Evolutionary conservation across 352 stramenopile genomes (phyloP), one percentile per base, ranked within the genome.

Genomic region (Aphanomyces euteiches): DNA sequence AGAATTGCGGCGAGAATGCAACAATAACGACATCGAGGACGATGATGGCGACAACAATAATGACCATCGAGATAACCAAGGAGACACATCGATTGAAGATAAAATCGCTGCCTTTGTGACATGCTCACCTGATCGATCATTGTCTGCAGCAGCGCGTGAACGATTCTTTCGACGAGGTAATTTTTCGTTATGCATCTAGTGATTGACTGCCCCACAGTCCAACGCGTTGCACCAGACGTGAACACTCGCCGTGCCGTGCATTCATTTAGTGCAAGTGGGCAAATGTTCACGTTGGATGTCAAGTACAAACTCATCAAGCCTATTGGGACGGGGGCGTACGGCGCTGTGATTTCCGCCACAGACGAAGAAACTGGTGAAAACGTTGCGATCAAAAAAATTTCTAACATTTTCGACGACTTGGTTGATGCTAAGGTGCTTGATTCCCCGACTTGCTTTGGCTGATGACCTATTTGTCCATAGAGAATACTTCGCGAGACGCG

Each of bases 401-500:
- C 88, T 0, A 88, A 89, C 48, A 90, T 92, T 28, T 98, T 98
- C 76, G 90, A 98, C 47, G 96, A 99, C 77, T 87, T 99, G 53
- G 96, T 99, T 60, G 97, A 99, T 79, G 97, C 97, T 15, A 99
- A 99, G 45, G 48, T 69, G 48, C 47, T 66, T 13, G 58, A 72
- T 15, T 17, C n/a, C 15, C 36, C 43, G 45, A 61, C 47, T 39
- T 48, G 8, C 47, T 8, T 66, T 56, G 10, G 10, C n/a, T 58
- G n/a, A 28, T 17, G 8, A n/a, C 13, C 17, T 10, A 19, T 34
- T 66, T 47, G 17, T 58, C 53, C 43, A 57, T 67, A 79, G 77
- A 88, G 97, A 19, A 99, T 99, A 74, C 78, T 99, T 37, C 82
- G 96, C 13, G 96, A 98, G 74, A 94, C 98, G 68, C 78, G 86